Percentiles rank a stretch among this genome's conserved stretches.
Conservation (phyloP, 1,139 yeast species). For the Dujonia santamariae region DNA sequence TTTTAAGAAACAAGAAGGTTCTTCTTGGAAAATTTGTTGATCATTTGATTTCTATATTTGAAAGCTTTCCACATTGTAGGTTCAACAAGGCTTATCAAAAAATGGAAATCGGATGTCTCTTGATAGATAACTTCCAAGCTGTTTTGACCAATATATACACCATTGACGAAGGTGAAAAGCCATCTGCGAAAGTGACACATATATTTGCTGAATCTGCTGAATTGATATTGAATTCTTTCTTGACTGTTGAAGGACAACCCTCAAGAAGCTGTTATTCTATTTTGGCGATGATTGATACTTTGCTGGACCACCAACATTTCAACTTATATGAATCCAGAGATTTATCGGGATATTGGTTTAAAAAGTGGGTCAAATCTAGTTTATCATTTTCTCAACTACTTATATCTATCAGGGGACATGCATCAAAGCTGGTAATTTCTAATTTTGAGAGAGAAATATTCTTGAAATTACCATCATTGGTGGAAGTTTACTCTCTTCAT, state of each 20-base stretch:
- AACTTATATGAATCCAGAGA: slow-evolving; percentile 43
- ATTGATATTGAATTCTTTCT: slow-evolving; percentile 52
- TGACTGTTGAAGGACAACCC: slow-evolving; percentile 26
- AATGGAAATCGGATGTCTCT: slow-evolving; percentile 57
- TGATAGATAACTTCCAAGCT: slow-evolving; percentile 54
- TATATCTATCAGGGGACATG: slow-evolving; percentile 51
- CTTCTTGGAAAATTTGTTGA: slow-evolving; percentile 55
- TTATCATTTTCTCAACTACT: slow-evolving; percentile 41
- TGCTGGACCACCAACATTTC: slow-evolving; percentile 29
- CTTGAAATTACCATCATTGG: slow-evolving; percentile 52
- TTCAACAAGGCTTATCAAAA: slow-evolving; percentile 56
- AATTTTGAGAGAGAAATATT: slow-evolving; percentile 63
- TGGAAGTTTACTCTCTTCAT: slow-evolving; percentile 54
- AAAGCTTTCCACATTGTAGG: slow-evolving; percentile 70
- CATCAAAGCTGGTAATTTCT: slow-evolving; percentile 51
- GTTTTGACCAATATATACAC: slow-evolving; percentile 58
- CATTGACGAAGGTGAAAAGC: slow-evolving; percentile 42
- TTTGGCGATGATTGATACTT: slow-evolving; percentile 46
- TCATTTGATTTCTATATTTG: slow-evolving; percentile 66
- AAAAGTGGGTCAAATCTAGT: slow-evolving; percentile 41
- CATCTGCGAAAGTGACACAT: slow-evolving; percentile 42
- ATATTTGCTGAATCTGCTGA: slow-evolving; percentile 51
- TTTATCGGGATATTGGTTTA: slow-evolving; percentile 37
- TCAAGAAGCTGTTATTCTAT: slow-evolving; percentile 59
- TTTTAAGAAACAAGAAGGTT: slow-evolving; percentile 32